Conservation (phyloP, 169 alveolate species). For the Cryptosporidium baileyi region DNA sequence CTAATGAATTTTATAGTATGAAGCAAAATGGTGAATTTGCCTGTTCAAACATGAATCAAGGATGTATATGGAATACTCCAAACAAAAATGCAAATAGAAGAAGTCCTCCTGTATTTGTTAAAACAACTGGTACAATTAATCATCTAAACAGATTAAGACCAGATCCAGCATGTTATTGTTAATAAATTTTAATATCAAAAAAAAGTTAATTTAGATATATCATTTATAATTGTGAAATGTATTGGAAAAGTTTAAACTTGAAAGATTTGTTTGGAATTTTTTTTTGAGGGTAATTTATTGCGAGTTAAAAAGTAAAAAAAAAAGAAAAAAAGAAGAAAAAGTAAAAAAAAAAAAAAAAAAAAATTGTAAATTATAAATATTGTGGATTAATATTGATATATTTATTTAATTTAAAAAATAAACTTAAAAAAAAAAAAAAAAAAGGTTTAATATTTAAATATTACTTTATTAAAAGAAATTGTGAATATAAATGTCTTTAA, state of each 20-base stretch:
- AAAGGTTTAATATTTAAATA: neutral
- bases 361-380: neutral
- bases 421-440: neutral
- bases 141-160: constrained; percentile 50
- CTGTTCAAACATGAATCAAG: neutral
- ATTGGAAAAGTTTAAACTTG: too few species aligned
- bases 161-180: constrained; percentile 53
- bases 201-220: neutral
- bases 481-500: neutral
- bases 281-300: neutral
- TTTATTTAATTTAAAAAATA: too few species aligned
- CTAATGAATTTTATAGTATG: constrained; percentile 47
- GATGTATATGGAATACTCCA: constrained; percentile 8
- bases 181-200: too few species aligned
- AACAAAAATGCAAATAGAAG: neutral
- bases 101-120: constrained; percentile 37
- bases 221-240: neutral
- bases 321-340: neutral
- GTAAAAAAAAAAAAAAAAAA: neutral
- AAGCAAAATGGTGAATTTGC: constrained; percentile 22
- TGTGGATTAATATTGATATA: neutral
- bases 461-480: too few species aligned
- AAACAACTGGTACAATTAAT: constrained; percentile 29
- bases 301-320: neutral
- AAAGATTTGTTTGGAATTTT: too few species aligned